Evolutionary conservation across 139 green algal genomes (phyloP).

Genomic region (Ettlia oleoabundans): DNA sequence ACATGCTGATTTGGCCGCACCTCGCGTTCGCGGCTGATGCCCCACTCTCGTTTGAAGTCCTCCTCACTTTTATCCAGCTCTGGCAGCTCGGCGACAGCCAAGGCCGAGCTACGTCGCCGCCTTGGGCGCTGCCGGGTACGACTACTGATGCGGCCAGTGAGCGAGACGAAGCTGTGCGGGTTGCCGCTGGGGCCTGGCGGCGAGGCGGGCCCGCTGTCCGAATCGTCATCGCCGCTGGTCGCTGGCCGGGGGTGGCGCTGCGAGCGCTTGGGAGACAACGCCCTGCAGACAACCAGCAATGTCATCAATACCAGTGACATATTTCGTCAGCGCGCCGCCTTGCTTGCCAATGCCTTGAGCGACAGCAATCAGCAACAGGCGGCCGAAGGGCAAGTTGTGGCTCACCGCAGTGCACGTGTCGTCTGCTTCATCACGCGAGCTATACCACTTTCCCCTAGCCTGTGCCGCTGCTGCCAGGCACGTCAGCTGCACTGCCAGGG

Average conservation of each 20-base stretch:
- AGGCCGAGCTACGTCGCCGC: neutral
- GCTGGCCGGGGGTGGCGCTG: neutral
- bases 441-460: no score
- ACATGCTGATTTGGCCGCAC: neutral
- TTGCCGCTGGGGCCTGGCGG: neutral
- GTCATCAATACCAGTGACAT: no score
- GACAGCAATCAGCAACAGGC: no score
- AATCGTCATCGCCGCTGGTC: slow-evolving; percentile 9
- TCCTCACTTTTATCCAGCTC: slow-evolving; percentile 30
- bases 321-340: no score
- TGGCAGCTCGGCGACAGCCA: slow-evolving; percentile 14
- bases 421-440: no score
- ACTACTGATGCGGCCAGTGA: slow-evolving; percentile 7
- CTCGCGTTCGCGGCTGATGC: slow-evolving; percentile 37
- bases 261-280: slow-evolving; percentile 26
- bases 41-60: slow-evolving; percentile 44
- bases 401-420: no score
- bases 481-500: no score
- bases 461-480: no score
- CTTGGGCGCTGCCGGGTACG: neutral
- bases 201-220: neutral
- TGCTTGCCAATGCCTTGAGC: no score
- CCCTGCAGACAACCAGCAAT: neutral
- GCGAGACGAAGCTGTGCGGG: neutral
- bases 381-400: no score